These are phyloP conservation scores for Amphirosellinia nigrospora DNA, from an alignment of 495 filamentous ascomycete species.

Conservation along the genomic window DNA sequence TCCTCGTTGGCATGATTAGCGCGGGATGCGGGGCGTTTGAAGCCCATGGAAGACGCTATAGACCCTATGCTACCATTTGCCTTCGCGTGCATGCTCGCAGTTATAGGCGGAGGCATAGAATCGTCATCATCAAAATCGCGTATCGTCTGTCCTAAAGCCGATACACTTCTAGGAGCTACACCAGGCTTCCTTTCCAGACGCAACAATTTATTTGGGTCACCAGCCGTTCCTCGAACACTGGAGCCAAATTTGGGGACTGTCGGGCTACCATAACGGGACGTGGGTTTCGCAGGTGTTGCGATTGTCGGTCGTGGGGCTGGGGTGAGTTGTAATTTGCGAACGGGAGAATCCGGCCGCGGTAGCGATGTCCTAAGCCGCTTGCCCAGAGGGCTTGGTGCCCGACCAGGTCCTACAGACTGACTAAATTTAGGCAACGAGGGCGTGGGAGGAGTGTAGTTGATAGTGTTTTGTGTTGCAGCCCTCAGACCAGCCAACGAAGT, in stretches of 20 bases:
- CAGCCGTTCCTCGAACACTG: constrained; percentile 63
- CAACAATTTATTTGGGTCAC: constrained; percentile 62
- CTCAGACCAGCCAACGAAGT: constrained; percentile 63
- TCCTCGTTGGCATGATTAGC: constrained; percentile 59
- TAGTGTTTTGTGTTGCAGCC: constrained; percentile 54
- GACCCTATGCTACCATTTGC: constrained; percentile 56
- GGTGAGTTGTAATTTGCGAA: constrained; percentile 66
- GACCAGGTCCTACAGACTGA: constrained; percentile 82
- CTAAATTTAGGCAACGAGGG: constrained; percentile 74
- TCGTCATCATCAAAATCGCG: constrained; percentile 60
- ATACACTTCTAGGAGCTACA: constrained; percentile 60
- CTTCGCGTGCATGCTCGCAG: constrained; percentile 54
- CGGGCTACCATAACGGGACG: constrained; percentile 67
- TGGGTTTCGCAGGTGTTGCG: constrained; percentile 54
- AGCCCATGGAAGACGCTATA: constrained; percentile 50
- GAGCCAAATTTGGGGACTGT: constrained; percentile 69
- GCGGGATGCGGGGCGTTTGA: constrained; percentile 58
- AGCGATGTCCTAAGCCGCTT: constrained; percentile 79
- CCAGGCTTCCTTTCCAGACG: constrained; percentile 55
- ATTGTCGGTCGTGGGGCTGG: constrained; percentile 61
- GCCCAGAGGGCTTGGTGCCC: constrained; percentile 70
- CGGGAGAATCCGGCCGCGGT: constrained; percentile 83
- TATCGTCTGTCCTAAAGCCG: constrained; percentile 53
- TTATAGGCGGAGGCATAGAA: constrained; percentile 53
- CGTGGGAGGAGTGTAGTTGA: constrained; percentile 67